These are phyloP conservation scores for Cyphellophora europaea DNA, from an alignment of 2,329 filamentous ascomycete species.

Conservation along the genomic window DNA sequence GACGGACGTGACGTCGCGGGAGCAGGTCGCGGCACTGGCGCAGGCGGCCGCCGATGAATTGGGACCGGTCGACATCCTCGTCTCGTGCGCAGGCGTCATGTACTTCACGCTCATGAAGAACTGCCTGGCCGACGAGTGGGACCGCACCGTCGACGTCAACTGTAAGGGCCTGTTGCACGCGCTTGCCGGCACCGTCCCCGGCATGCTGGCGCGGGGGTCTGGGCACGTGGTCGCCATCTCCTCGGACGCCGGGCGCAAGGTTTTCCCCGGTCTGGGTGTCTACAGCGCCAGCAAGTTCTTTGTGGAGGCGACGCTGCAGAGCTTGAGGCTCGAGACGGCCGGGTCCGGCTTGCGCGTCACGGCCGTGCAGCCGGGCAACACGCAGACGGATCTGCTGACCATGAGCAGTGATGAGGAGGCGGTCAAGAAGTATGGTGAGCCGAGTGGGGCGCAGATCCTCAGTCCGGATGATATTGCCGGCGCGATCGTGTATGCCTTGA, in stretches of 20 bases:
- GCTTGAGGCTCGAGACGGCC: conserved; percentile 64
- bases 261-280: conserved; percentile 71
- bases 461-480: conserved; percentile 62
- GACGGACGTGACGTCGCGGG: conserved; percentile 62
- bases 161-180: conserved; percentile 74
- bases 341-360: conserved; percentile 66
- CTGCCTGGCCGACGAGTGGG: conserved; percentile 63
- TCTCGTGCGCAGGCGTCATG: conserved; percentile 76
- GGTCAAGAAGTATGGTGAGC: conserved; percentile 68
- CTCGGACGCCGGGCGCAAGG: conserved; percentile 71
- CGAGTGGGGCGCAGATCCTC: conserved; percentile 65
- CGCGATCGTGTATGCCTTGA: conserved; percentile 64
- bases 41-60: conserved; percentile 50
- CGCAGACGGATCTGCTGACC: conserved; percentile 59
- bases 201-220: conserved; percentile 58
- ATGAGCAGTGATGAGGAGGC: conserved; percentile 72
- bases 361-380: conserved; percentile 68
- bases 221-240: conserved; percentile 76
- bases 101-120: conserved; percentile 86
- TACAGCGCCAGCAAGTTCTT: conserved; percentile 82
- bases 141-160: conserved; percentile 74
- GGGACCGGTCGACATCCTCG: conserved; percentile 67
- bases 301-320: conserved; percentile 71
- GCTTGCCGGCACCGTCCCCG: conserved; percentile 58
- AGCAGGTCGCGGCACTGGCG: conserved; percentile 59